Evolutionary conservation across 345 rosid genomes (phyloP), one percentile per base, ranked within the genome.

Genomic region (Citropsis articulata): DNA sequence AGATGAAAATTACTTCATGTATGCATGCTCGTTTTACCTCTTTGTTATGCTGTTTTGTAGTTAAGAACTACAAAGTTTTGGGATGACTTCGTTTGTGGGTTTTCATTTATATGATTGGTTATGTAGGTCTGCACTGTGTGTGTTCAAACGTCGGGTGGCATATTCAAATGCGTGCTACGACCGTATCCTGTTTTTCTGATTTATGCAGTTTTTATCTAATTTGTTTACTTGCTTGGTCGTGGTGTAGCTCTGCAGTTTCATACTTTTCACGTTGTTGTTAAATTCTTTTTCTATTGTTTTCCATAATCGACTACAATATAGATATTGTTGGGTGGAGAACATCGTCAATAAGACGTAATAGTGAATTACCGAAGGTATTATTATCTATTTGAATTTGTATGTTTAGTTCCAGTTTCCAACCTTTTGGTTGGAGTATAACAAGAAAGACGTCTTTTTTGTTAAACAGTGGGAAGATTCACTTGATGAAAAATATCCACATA

Each of bases 291-390:
- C 5, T 65, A 33, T 25, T 81, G 69, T 81, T 88, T 87, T 84
- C 89, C 83, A 78, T 92, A 28, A 92, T 72, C 50, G 61, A 56
- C 81, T 80, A 13, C 67, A 53, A 61, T 79, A 71, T 71, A 96
- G 99, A 92, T 87, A 87, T 94, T 27, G 99, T 96, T 72, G 99
- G 99, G 42, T 96, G 98, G 99, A 94, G 94, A 87, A 96, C 99
- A 7, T 90, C 99, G 48, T 96, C 97, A 31, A 92, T 96, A 77
- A 88, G 99, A 85, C 92, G 93, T 77, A 82, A 84, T 67, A 84
- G 78, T 77, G 98, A 94, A 78, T 87, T 96, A 72, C 99, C 98
- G 5, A 96, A 92, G 97, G 98, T 91, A 82, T 78, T 56, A 5
- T 66, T 19, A 28, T 59, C 31, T 13, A 2, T 24, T 50, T 72